A percentile compares a stretch with the other conserved stretches of the same genome.
Conservation (phyloP, 1,139 yeast genomes). For the Blastobotrys apis region DNA sequence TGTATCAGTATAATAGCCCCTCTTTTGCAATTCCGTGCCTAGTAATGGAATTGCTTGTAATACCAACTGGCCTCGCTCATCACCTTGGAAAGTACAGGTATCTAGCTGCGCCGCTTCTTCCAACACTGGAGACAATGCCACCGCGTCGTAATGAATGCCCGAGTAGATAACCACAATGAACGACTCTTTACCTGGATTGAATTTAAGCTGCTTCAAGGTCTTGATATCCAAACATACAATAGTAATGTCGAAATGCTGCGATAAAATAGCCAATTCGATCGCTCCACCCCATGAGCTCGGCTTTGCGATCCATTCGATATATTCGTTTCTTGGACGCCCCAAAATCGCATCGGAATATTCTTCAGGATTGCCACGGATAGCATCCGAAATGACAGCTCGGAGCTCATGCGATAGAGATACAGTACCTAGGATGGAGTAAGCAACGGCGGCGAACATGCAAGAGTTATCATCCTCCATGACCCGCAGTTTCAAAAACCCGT, state of each 20-base stretch:
- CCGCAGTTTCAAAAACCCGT: conserved; percentile 44
- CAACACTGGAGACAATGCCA: conserved; percentile 41
- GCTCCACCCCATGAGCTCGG: conserved; percentile 84
- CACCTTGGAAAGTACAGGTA: conserved; percentile 40
- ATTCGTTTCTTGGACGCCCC: conserved; percentile 49
- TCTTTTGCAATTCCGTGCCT: conserved; percentile 45
- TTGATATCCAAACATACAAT: conserved; percentile 67
- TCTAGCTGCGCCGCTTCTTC: conserved; percentile 35
- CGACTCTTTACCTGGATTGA: conserved; percentile 44
- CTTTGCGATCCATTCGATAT: conserved; percentile 58
- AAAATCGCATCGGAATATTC: conserved; percentile 56
- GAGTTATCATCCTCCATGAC: conserved; percentile 77
- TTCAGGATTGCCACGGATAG: conserved; percentile 44
- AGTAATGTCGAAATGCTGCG: conserved; percentile 49
- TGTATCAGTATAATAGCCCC: conserved; percentile 66
- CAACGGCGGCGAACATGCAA: conserved; percentile 67
- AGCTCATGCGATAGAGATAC: conserved; percentile 42
- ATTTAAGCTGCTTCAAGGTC: conserved; percentile 55
- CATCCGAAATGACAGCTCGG: conserved; percentile 45
- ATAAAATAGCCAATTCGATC: conserved; percentile 65
- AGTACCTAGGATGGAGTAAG: conserved; percentile 48
- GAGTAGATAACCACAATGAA: conserved; percentile 58
- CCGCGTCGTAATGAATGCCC: conserved; percentile 74
- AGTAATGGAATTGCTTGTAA: conserved; percentile 42
- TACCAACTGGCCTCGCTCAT: conserved; percentile 34